Evolutionary conservation across 1,139 yeast species (phyloP).

Genomic region (Barnettozyma hawaiiensis): DNA sequence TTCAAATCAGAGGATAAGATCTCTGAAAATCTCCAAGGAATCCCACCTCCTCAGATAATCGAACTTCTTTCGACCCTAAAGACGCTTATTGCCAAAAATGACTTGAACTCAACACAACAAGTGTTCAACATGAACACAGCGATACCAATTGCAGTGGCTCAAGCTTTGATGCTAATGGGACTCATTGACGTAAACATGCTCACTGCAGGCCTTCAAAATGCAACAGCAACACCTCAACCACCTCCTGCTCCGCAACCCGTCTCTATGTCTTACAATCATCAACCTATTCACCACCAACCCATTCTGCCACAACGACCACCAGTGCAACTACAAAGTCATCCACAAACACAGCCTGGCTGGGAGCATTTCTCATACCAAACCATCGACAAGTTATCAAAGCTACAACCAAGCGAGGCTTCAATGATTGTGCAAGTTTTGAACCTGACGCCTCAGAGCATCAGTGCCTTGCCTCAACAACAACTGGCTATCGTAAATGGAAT

Average conservation of each 20-base stretch:
- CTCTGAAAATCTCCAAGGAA: constrained; percentile 43
- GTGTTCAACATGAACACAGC: constrained; percentile 52
- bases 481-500: constrained; percentile 4
- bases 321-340: constrained; percentile 14
- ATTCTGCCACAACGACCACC: constrained; percentile 18
- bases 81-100: constrained; percentile 41
- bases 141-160: constrained; percentile 61
- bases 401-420: constrained; percentile 55
- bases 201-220: constrained; percentile 34
- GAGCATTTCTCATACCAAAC: constrained; percentile 44
- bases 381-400: constrained; percentile 40
- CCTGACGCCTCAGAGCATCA: constrained; percentile 50
- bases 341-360: constrained; percentile 35
- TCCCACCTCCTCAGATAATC: constrained; percentile 65
- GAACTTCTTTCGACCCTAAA: constrained; percentile 63
- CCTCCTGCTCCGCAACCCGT: constrained; percentile 13
- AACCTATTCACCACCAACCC: background rate
- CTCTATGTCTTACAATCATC: constrained; percentile 8
- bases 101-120: constrained; percentile 43
- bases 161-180: constrained; percentile 73
- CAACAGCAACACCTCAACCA: constrained; percentile 14
- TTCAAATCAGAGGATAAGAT: constrained; percentile 41
- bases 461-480: constrained; percentile 53
- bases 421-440: constrained; percentile 60
- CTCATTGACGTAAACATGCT: constrained; percentile 61